Evolutionary conservation across 2,329 filamentous ascomycete species (phyloP).

Genomic region (Talaromyces islandicus): DNA sequence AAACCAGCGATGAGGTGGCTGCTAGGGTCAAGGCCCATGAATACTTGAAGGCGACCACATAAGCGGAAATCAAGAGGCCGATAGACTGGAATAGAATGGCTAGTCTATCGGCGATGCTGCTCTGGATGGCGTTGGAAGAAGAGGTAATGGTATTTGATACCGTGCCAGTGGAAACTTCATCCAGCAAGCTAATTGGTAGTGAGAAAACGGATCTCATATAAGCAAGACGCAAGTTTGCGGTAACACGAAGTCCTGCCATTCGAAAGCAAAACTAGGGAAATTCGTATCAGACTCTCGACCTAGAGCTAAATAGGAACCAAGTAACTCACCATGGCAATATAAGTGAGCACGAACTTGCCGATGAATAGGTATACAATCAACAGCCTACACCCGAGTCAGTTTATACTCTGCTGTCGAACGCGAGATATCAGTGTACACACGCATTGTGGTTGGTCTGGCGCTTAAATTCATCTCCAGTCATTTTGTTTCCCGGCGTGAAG

Average conservation of each 20-base stretch:
- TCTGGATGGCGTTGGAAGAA: constrained; percentile 48
- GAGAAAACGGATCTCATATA: constrained; percentile 46
- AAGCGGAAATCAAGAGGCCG: constrained; percentile 38
- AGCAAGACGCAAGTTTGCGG: constrained; percentile 44
- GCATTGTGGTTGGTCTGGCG: constrained; percentile 41
- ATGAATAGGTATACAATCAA: constrained; percentile 56
- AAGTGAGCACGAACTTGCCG: constrained; percentile 49
- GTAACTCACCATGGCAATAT: constrained; percentile 49
- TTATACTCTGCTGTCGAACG: neutral
- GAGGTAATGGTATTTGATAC: constrained; percentile 49
- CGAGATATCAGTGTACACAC: constrained; percentile 15
- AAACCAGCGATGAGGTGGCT: constrained; percentile 41
- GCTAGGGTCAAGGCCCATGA: constrained; percentile 50
- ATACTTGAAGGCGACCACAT: constrained; percentile 48
- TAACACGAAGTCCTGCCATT: constrained; percentile 46
- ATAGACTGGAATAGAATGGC: constrained; percentile 38
- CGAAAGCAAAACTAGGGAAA: constrained; percentile 39
- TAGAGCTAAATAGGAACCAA: neutral
- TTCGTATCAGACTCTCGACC: neutral
- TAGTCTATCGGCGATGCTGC: constrained; percentile 51
- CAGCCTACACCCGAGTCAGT: constrained; percentile 30
- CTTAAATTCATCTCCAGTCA: constrained; percentile 45
- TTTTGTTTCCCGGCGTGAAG: constrained; percentile 35
- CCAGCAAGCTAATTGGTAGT: constrained; percentile 46
- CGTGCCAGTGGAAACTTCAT: constrained; percentile 45